Percentiles rank a stretch among this genome's conserved stretches.
These are phyloP conservation scores for Zygosaccharomyces sapae DNA, from an alignment of 1,139 yeast genomes.

Conservation along the genomic window DNA sequence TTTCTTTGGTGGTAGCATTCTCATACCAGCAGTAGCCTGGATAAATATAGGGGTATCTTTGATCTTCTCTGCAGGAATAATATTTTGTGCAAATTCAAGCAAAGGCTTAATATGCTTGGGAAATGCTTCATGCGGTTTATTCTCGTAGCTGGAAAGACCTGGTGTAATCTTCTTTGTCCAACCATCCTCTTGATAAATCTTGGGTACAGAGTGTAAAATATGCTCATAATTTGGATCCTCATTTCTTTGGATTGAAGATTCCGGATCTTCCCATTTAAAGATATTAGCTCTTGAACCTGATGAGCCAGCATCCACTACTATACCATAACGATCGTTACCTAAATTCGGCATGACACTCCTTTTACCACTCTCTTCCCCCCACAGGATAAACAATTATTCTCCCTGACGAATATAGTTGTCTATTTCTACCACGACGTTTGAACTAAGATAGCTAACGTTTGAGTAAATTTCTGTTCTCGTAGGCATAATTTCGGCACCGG, in stretches of 20 bases:
- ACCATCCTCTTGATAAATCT: conserved; percentile 51
- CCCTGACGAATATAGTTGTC: neutral
- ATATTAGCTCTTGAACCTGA: conserved; percentile 74
- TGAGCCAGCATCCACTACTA: conserved; percentile 77
- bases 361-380: neutral
- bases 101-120: conserved; percentile 53
- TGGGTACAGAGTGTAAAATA: conserved; percentile 53
- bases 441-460: neutral
- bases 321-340: conserved; percentile 47
- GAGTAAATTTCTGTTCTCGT: too few relatives aligned
- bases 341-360: conserved; percentile 2
- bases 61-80: conserved; percentile 54
- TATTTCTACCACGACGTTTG: neutral
- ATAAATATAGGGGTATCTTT: conserved; percentile 64
- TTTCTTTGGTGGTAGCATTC: conserved; percentile 50
- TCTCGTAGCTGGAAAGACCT: conserved; percentile 61
- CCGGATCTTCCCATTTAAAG: conserved; percentile 60
- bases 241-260: conserved; percentile 24
- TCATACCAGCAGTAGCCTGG: conserved; percentile 81
- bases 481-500: too few relatives aligned
- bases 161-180: conserved; percentile 66
- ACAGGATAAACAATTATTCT: neutral
- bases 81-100: conserved; percentile 52
- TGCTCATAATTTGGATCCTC: conserved; percentile 28
- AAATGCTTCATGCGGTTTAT: conserved; percentile 52